phyloP scores from a whole-genome alignment of 257 asterid species.

The Solanum pennellii region DNA sequence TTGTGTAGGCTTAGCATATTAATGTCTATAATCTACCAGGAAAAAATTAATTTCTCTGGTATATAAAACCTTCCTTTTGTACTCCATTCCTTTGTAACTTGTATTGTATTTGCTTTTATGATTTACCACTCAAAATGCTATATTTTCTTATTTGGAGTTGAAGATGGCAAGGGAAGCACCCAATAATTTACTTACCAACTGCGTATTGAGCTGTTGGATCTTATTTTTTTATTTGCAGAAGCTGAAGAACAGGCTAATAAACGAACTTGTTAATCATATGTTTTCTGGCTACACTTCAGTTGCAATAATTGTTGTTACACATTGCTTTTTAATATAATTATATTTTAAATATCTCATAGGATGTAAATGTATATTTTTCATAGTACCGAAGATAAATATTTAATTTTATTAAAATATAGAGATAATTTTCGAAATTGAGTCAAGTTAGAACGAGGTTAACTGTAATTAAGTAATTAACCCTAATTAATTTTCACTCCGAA shows the following conservation, averaged over 20 bases:
- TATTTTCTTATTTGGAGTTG: not conserved
- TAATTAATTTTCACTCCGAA: not conserved
- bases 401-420: not conserved
- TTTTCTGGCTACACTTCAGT: not conserved
- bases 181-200: not conserved
- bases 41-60: not conserved
- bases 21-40: not conserved
- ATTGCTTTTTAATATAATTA: not conserved
- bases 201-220: not conserved
- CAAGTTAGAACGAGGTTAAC: not conserved
- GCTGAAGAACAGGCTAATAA: not conserved
- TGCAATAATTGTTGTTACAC: not conserved
- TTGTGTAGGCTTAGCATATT: not conserved
- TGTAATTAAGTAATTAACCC: not conserved
- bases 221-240: not conserved
- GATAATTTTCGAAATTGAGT: not conserved
- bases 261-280: not conserved
- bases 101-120: not conserved
- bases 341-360: not conserved
- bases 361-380: not conserved
- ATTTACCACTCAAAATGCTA: not conserved
- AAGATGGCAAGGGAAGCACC: not conserved
- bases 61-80: not conserved
- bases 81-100: not conserved
- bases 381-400: not conserved